Evolutionary conservation across 73 alveolate genomes (phyloP).

Genomic region (Loxodes magnus): DNA sequence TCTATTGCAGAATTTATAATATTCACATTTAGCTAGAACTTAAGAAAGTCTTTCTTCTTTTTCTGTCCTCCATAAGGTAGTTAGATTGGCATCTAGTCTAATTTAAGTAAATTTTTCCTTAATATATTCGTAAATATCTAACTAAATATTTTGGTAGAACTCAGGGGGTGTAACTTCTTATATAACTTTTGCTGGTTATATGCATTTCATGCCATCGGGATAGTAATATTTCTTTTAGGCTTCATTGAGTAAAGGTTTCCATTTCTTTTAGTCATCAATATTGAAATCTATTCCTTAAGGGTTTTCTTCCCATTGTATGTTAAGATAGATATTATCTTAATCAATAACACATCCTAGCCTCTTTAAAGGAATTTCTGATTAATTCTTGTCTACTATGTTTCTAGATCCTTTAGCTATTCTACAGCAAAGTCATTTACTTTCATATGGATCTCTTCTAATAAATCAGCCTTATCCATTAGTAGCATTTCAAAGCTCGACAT

Average conservation of each 20-base stretch:
- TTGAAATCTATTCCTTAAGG: conserved; percentile 84
- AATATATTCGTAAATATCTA: conserved; percentile 32
- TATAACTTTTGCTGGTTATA: conserved; percentile 66
- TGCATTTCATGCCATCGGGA: conserved; percentile 42
- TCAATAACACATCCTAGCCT: conserved; percentile 86
- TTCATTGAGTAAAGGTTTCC: conserved; percentile 89
- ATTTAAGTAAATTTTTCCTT: conserved; percentile 36
- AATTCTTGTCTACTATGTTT: conserved; percentile 45
- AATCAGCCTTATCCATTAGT: conserved; percentile 83
- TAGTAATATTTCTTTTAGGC: conserved; percentile 35
- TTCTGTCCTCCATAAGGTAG: neutral
- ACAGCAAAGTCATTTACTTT: conserved; percentile 50
- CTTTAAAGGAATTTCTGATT: conserved; percentile 79
- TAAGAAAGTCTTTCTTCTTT: conserved; percentile 1
- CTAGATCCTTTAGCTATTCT: conserved; percentile 66
- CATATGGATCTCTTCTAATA: conserved; percentile 63
- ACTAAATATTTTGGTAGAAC: conserved; percentile 33
- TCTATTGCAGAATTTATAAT: conserved; percentile 6
- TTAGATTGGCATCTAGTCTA: conserved; percentile 22
- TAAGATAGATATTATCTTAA: conserved; percentile 77
- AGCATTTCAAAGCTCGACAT: conserved; percentile 95
- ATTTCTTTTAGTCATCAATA: conserved; percentile 53
- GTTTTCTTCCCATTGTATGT: conserved; percentile 62
- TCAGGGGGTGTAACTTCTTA: conserved; percentile 47
- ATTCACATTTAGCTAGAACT: conserved; percentile 1